Percentiles rank a stretch among this genome's conserved stretches.
Evolutionary conservation across 2,329 filamentous ascomycete species (phyloP).

Genomic region (Clonostachys sp.): DNA sequence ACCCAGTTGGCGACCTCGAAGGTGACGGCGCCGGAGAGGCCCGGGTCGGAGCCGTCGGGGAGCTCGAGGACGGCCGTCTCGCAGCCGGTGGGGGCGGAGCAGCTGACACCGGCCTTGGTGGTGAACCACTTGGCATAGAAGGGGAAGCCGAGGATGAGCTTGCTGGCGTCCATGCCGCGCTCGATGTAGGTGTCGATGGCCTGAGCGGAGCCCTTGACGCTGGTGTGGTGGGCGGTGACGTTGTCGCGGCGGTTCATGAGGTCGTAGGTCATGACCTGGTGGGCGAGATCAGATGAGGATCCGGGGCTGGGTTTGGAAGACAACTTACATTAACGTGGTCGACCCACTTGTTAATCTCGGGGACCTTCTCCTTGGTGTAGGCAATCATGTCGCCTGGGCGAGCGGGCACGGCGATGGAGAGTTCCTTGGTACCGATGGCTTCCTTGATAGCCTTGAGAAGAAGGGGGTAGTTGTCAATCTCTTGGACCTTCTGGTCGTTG

Average conservation of each 20-base stretch:
- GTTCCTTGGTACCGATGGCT: slow-evolving; percentile 53
- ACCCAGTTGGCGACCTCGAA: slow-evolving; percentile 27
- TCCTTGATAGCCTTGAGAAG: slow-evolving; percentile 54
- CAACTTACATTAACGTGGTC: slow-evolving; percentile 56
- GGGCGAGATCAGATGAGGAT: background rate
- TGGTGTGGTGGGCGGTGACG: slow-evolving; percentile 60
- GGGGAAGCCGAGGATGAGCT: slow-evolving; percentile 62
- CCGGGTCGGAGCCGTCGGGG: slow-evolving; percentile 53
- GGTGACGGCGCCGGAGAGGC: slow-evolving; percentile 35
- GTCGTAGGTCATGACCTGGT: slow-evolving; percentile 65
- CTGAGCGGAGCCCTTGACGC: slow-evolving; percentile 46
- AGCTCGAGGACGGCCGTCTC: slow-evolving; percentile 55
- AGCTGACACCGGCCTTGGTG: slow-evolving; percentile 40
- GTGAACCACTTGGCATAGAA: slow-evolving; percentile 68
- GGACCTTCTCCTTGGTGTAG: slow-evolving; percentile 52
- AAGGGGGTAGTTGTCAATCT: slow-evolving; percentile 58
- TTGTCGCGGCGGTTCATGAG: slow-evolving; percentile 69
- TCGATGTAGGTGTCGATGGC: slow-evolving; percentile 55
- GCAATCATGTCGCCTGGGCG: slow-evolving; percentile 62
- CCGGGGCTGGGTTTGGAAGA: background rate
- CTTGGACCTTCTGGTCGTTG: slow-evolving; percentile 52
- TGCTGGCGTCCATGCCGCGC: slow-evolving; percentile 47
- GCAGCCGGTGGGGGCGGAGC: slow-evolving; percentile 50
- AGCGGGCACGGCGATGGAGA: slow-evolving; percentile 66
- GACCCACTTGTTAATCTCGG: slow-evolving; percentile 52